Conservation (phyloP, 1,139 yeast species). For the Geotrichum bryndzae region DNA sequence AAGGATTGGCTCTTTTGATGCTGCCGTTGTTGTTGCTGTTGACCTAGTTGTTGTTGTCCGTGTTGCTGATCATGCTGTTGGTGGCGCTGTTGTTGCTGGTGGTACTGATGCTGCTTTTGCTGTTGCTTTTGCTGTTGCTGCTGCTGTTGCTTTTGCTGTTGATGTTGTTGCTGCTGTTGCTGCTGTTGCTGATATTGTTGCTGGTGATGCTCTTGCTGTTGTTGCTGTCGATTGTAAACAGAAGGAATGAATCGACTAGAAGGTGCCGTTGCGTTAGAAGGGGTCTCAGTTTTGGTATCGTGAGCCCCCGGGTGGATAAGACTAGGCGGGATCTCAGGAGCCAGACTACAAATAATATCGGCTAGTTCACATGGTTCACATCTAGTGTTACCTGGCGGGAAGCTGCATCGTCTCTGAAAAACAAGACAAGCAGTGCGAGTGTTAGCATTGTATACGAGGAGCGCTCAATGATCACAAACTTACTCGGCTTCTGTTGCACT, state of each 20-base stretch:
- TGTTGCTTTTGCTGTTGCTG: not conserved
- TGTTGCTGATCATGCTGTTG: too few relatives aligned
- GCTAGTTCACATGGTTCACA: conserved; percentile 34
- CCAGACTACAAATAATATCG: conserved; percentile 31
- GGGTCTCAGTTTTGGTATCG: not conserved
- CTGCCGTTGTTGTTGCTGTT: too few relatives aligned
- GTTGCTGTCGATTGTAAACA: not conserved
- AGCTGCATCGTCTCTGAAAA: conserved; percentile 30
- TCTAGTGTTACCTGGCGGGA: conserved; percentile 27
- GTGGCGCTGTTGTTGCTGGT: not conserved
- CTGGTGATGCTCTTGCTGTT: not conserved
- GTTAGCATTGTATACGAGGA: not conserved
- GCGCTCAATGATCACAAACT: conserved; percentile 8
- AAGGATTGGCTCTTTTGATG: not conserved
- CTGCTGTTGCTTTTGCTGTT: not conserved
- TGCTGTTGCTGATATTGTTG: not conserved
- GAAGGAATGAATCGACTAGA: conserved; percentile 4
- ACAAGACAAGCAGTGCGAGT: not conserved
- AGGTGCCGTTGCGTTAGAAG: conserved; percentile 2
- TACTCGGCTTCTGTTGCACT: conserved; percentile 42
- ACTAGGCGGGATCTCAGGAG: conserved; percentile 32
- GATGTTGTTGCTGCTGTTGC: not conserved
- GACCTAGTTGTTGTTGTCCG: too few relatives aligned
- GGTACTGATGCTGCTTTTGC: not conserved
- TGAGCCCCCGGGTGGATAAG: conserved; percentile 6